Evolutionary conservation across 108 stramenopile genomes (phyloP).

Genomic region (Stephanodiscus triporus): DNA sequence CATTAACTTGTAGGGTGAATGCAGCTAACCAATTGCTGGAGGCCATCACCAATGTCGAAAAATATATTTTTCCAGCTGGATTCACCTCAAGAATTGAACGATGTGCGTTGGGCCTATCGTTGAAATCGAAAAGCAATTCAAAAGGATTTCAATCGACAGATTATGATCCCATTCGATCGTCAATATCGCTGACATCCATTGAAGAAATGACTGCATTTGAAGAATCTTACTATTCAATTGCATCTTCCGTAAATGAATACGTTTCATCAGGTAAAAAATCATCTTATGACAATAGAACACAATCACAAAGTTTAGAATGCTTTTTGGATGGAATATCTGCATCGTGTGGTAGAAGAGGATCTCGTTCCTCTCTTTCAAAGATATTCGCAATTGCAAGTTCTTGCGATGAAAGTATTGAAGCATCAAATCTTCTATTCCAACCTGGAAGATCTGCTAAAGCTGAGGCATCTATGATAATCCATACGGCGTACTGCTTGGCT

Average conservation of each 20-base stretch:
- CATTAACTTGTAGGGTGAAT: neutral
- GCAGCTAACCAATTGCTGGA: slow-evolving; percentile 6
- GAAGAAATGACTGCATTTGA: slow-evolving; percentile 38
- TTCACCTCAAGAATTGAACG: slow-evolving; percentile 22
- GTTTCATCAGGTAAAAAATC: slow-evolving; percentile 3
- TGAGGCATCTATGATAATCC: slow-evolving; percentile 33
- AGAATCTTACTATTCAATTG: slow-evolving; percentile 32
- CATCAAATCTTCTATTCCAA: too few relatives aligned
- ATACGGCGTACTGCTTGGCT: slow-evolving; percentile 31
- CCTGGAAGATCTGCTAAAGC: slow-evolving; percentile 11
- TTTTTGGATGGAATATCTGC: slow-evolving; percentile 40
- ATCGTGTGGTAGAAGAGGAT: slow-evolving; percentile 43
- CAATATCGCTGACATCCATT: slow-evolving; percentile 16
- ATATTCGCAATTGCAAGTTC: slow-evolving; percentile 23
- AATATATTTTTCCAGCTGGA: slow-evolving; percentile 25
- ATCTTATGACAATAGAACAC: slow-evolving; percentile 1
- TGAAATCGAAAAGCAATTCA: neutral
- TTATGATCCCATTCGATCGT: slow-evolving; percentile 8
- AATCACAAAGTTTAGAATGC: slow-evolving; percentile 16
- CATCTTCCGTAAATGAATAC: slow-evolving; percentile 7
- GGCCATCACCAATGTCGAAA: slow-evolving; percentile 18
- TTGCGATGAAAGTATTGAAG: neutral
- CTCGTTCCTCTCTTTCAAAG: slow-evolving; percentile 34
- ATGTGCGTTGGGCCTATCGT: slow-evolving; percentile 10
- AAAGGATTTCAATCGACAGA: slow-evolving; percentile 2